Evolutionary conservation across 2,329 filamentous ascomycete species (phyloP).

Genomic region (Neofusicoccum parvum): DNA sequence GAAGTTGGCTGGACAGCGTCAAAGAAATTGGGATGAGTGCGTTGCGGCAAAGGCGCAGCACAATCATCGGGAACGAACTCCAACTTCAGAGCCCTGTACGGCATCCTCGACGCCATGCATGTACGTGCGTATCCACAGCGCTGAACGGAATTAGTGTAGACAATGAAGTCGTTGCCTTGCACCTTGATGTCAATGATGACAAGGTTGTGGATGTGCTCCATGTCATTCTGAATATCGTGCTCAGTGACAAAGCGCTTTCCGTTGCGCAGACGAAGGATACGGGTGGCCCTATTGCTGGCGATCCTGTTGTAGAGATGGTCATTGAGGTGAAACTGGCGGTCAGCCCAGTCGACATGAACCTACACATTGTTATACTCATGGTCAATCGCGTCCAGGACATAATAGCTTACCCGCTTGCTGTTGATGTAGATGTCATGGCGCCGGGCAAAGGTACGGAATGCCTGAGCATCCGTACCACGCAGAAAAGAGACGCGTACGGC

Average conservation of each 20-base stretch:
- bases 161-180: slow-evolving; percentile 62
- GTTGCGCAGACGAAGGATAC: slow-evolving; percentile 52
- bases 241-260: slow-evolving; percentile 55
- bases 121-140: slow-evolving; percentile 74
- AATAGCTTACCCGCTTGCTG: slow-evolving; percentile 63
- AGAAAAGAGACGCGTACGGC: slow-evolving; percentile 71
- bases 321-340: slow-evolving; percentile 69
- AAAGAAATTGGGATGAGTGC: background rate
- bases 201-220: slow-evolving; percentile 82
- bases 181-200: slow-evolving; percentile 64
- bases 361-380: slow-evolving; percentile 36
- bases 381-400: background rate
- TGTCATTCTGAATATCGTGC: slow-evolving; percentile 66
- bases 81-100: slow-evolving; percentile 71
- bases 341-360: slow-evolving; percentile 70
- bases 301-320: slow-evolving; percentile 63
- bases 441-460: slow-evolving; percentile 67
- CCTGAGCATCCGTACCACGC: slow-evolving; percentile 53
- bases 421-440: slow-evolving; percentile 69
- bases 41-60: slow-evolving; percentile 35
- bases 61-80: slow-evolving; percentile 76
- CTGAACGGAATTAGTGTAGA: slow-evolving; percentile 76
- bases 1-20: background rate
- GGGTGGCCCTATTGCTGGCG: slow-evolving; percentile 66
- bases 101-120: slow-evolving; percentile 70